Evolutionary conservation across 805 yeast species (phyloP).

Genomic region (Groenewaldozyma tartarivorans): DNA sequence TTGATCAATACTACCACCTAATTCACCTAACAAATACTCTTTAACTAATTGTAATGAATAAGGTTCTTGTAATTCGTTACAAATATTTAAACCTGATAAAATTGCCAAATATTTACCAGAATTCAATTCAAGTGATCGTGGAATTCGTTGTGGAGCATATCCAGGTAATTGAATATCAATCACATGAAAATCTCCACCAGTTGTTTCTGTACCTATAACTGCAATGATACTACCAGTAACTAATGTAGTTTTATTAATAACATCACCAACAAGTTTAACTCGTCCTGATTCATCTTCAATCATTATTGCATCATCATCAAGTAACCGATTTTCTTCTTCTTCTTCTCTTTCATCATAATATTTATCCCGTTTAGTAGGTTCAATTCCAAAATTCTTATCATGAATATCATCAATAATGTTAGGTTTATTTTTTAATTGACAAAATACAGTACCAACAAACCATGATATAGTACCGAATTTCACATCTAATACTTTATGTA

Average conservation of each 20-base stretch:
- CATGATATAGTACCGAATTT: conserved; percentile 54
- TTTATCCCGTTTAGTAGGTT: conserved; percentile 30
- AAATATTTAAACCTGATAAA: conserved; percentile 65
- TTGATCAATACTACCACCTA: conserved; percentile 31
- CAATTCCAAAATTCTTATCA: conserved; percentile 32
- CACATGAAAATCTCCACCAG: conserved; percentile 75
- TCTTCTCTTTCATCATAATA: conserved; percentile 45
- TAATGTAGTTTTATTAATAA: conserved; percentile 41
- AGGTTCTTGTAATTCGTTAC: conserved; percentile 32
- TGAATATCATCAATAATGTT: conserved; percentile 77
- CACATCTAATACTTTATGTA: conserved; percentile 52
- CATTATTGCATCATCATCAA: conserved; percentile 47
- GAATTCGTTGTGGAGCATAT: conserved; percentile 47
- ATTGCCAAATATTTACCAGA: conserved; percentile 42
- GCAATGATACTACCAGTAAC: conserved; percentile 91
- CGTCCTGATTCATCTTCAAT: conserved; percentile 93
- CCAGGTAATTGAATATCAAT: conserved; percentile 72
- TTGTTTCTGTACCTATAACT: conserved; percentile 74
- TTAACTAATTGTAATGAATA: conserved; percentile 44
- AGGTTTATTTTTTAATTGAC: conserved; percentile 78
- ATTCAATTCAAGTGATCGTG: conserved; percentile 12
- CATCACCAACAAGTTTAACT: conserved; percentile 55
- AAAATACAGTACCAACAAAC: conserved; percentile 79
- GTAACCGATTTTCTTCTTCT: too few species aligned
- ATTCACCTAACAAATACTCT: conserved; percentile 64